Evolutionary conservation across 176 grass and related monocot species (phyloP).

Genomic region (Oryza coarctata): DNA sequence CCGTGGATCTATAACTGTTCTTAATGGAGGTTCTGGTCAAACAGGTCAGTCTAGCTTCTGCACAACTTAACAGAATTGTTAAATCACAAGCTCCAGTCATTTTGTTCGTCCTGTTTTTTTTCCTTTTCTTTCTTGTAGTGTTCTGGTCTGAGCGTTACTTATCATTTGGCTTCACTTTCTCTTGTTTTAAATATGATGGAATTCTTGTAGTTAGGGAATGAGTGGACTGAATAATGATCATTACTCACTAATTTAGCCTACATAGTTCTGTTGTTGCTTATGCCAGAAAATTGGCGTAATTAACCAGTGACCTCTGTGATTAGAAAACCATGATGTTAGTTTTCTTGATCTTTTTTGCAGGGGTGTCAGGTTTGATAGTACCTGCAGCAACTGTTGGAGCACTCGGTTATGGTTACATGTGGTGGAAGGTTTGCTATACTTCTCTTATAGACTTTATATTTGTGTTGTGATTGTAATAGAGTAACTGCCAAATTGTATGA

Average conservation of each 20-base stretch:
- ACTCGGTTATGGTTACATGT: slow-evolving; percentile 94
- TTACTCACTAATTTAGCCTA: neutral
- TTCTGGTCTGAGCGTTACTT: neutral
- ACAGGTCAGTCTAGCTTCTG: slow-evolving; percentile 56
- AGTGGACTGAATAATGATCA: neutral
- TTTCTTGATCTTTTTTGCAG: slow-evolving; percentile 44
- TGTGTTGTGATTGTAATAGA: slow-evolving; percentile 14
- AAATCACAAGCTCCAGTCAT: neutral
- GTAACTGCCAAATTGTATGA: neutral
- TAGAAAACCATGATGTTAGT: slow-evolving; percentile 23
- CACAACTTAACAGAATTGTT: neutral
- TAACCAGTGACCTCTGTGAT: neutral
- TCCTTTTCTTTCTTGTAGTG: neutral
- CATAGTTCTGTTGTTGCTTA: neutral
- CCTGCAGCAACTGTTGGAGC: slow-evolving; percentile 87
- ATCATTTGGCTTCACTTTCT: neutral
- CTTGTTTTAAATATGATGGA: neutral
- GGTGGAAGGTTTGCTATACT: slow-evolving; percentile 84
- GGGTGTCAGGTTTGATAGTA: slow-evolving; percentile 71
- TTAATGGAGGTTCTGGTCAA: slow-evolving; percentile 68
- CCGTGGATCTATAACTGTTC: slow-evolving; percentile 60
- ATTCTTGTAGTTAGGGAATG: neutral
- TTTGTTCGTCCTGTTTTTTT: neutral
- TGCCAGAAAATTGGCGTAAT: neutral
- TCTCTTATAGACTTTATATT: slow-evolving; percentile 28